Percentiles rank a stretch among this genome's conserved stretches.
These are phyloP conservation scores for Rhodomyrtus psidioides DNA, from an alignment of 441 rosid genomes.

Conservation along the genomic window DNA sequence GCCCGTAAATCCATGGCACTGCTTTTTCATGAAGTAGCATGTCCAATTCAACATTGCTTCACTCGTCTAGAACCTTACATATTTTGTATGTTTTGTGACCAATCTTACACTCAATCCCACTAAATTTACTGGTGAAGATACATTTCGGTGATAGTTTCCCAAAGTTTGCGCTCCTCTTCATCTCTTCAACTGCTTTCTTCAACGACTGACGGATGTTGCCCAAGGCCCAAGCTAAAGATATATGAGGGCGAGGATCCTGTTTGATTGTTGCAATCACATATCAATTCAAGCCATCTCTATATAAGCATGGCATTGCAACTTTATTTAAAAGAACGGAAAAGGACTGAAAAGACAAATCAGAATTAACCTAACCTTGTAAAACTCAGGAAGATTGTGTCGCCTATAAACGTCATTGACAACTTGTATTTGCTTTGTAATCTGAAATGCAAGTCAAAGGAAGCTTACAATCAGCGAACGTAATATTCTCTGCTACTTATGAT, in stretches of 20 bases:
- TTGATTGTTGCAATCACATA: background rate
- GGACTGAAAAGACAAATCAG: background rate
- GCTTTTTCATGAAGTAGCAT: background rate
- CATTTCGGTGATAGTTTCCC: conserved; percentile 27
- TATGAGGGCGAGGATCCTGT: conserved; percentile 91
- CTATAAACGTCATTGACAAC: conserved; percentile 76
- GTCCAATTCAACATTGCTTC: background rate
- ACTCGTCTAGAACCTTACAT: conserved; percentile 42
- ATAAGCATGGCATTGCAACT: background rate
- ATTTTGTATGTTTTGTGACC: conserved; percentile 59
- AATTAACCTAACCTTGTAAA: conserved; percentile 60
- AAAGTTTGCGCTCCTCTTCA: conserved; percentile 19
- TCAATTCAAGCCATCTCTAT: background rate
- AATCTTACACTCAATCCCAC: conserved; percentile 66
- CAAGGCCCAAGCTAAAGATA: conserved; percentile 75
- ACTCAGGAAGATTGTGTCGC: conserved; percentile 92
- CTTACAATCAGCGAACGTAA: background rate
- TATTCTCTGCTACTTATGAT: background rate
- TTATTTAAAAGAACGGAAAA: background rate
- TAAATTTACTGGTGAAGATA: conserved; percentile 49
- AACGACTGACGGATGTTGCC: conserved; percentile 47
- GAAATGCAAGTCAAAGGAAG: conserved; percentile 11
- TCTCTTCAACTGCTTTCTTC: conserved; percentile 44
- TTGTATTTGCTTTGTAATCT: conserved; percentile 74
- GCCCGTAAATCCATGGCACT: background rate